Evolutionary conservation across 208 protist genomes (phyloP), one percentile per base, ranked within the genome.

Genomic region (Trypanosoma grayi): DNA sequence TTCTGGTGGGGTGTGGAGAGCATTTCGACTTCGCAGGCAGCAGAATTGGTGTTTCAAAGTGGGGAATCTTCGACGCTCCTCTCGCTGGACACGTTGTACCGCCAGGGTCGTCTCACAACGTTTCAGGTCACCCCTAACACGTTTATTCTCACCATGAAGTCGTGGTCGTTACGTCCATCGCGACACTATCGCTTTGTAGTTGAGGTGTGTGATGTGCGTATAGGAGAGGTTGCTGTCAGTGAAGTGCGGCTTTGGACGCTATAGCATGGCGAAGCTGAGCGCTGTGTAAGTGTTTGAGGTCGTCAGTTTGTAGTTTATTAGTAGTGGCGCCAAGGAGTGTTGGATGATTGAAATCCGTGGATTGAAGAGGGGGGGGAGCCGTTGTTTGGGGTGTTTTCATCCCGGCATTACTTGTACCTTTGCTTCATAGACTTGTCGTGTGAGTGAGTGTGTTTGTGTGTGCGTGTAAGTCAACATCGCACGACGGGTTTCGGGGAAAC

Each of bases 81-180:
- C 4, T 28, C 62, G 4, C 25, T 68, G 22, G 18, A 54, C 39
- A 37, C 5, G 18, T 53, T 54, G 28, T 68, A 68, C 22, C 25
- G 16, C 9, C 36, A 53, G 30, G 9, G 36, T 24, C 41, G 50
- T 16, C 20, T 68, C 3, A 37, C n/a, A 52, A 68, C 62, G 16
- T 60, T 53, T 55, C 44, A 68, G 31, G 46, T 68, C 6, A 68
- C 62, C 22, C 52, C 44, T 14, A 7, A 52, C 27, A 61, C 51
- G 27, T 68, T 68, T 36, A 0, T 54, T 24, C 45, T 68, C 44
- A 46, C 28, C 28, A 24, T 60, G 16, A 43, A 61, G 27, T 27
- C 62, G 16, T 24, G 48, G 2, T 56, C 27, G 0, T 16, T 65
- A n/a, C 4, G 22, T 4, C 11, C 48, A 36, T 52, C 34, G 18